A percentile compares a stretch with the other conserved stretches of the same genome.
phyloP scores from a whole-genome alignment of 2,329 filamentous ascomycete genomes.

The Paradendryphiella salina region DNA sequence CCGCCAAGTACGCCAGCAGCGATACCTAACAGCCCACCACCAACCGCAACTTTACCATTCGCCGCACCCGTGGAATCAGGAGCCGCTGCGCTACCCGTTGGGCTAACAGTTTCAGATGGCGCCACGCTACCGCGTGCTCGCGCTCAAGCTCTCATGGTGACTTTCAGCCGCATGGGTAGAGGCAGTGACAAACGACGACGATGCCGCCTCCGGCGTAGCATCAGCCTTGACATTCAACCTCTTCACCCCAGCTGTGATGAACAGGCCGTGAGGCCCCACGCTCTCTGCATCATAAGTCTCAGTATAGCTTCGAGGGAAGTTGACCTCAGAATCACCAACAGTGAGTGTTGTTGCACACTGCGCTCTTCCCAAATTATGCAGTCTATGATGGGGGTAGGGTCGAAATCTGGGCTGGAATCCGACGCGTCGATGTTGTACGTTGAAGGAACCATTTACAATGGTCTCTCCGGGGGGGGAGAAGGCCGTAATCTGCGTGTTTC shows the following conservation, averaged over 20 bases:
- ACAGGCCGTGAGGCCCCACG: constrained; percentile 5
- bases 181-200: too few species aligned
- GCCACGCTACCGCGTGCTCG: constrained; percentile 1
- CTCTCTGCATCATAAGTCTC: constrained; percentile 18
- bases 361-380: constrained; percentile 19
- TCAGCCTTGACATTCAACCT: constrained; percentile 13
- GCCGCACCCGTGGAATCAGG: constrained; percentile 4
- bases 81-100: neutral
- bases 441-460: constrained; percentile 23
- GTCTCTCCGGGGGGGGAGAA: constrained; percentile 28
- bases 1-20: constrained; percentile 19
- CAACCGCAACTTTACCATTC: constrained; percentile 12
- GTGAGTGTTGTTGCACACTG: constrained; percentile 28
- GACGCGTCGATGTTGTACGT: constrained; percentile 26
- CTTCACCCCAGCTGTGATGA: constrained; percentile 23
- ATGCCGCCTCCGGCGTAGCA: constrained; percentile 7
- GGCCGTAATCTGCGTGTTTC: constrained; percentile 17
- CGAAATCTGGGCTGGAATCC: constrained; percentile 12
- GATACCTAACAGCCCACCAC: constrained; percentile 11
- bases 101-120: neutral
- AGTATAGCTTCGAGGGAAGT: constrained; percentile 29
- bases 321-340: constrained; percentile 29
- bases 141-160: neutral
- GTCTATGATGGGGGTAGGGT: constrained; percentile 28
- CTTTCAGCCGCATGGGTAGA: constrained; percentile 3